Conservation (phyloP, 352 stramenopile species). For the Peronospora farinosa region DNA sequence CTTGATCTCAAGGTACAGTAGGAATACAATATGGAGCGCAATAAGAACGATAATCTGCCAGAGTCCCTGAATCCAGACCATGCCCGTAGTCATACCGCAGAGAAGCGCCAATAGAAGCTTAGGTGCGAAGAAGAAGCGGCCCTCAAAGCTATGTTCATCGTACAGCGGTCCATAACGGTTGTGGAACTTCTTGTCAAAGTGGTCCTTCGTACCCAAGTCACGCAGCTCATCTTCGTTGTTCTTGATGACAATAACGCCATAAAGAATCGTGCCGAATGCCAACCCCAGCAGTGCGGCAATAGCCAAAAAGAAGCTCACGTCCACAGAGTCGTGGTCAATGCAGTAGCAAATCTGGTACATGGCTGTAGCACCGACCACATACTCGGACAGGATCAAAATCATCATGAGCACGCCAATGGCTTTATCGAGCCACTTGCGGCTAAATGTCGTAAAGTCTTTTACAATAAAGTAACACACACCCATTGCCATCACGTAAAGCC, state of each 20-base stretch:
- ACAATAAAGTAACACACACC: slow-evolving; percentile 46
- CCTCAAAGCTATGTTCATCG: slow-evolving; percentile 84
- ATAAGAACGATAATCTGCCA: slow-evolving; percentile 77
- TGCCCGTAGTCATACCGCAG: slow-evolving; percentile 72
- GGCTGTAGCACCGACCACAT: slow-evolving; percentile 70
- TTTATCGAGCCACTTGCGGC: slow-evolving; percentile 73
- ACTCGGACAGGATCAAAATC: slow-evolving; percentile 79
- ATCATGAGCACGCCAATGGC: slow-evolving; percentile 75
- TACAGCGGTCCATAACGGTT: slow-evolving; percentile 75
- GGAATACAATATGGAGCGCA: slow-evolving; percentile 67
- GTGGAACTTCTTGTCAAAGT: slow-evolving; percentile 83
- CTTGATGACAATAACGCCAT: slow-evolving; percentile 62
- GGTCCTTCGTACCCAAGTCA: slow-evolving; percentile 75
- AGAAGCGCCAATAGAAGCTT: slow-evolving; percentile 75
- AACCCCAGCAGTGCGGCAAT: slow-evolving; percentile 66
- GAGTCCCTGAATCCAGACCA: slow-evolving; percentile 67
- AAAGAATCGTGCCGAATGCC: slow-evolving; percentile 71
- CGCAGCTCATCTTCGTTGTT: slow-evolving; percentile 75
- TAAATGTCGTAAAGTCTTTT: slow-evolving; percentile 45
- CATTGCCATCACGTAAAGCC: slow-evolving; percentile 44
- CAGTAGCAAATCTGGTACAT: slow-evolving; percentile 85
- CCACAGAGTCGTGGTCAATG: slow-evolving; percentile 52
- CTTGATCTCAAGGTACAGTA: slow-evolving; percentile 80
- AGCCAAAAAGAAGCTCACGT: slow-evolving; percentile 56
- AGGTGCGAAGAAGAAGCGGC: slow-evolving; percentile 81